Evolutionary conservation across 192 early-diverging fungal genomes (phyloP).

Genomic region (Coemansia brasiliensis): DNA sequence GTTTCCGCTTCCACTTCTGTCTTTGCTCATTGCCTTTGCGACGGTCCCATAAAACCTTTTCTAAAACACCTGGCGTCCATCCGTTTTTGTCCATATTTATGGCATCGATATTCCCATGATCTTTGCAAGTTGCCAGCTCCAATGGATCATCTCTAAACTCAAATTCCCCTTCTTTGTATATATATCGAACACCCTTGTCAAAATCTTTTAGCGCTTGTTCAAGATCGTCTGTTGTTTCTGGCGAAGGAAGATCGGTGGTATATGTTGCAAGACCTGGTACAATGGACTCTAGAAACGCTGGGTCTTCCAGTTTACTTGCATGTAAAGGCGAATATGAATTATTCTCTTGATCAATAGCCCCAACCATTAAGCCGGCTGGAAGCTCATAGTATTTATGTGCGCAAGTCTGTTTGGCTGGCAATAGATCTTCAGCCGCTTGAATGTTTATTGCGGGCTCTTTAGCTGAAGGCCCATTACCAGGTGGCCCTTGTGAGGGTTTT

Average conservation of each 20-base stretch:
- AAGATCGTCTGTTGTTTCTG: constrained; percentile 16
- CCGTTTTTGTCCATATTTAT: constrained; percentile 34
- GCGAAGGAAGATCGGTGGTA: background rate
- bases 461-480: too few relatives aligned
- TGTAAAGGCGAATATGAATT: constrained; percentile 17
- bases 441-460: too few relatives aligned
- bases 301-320: constrained; percentile 12
- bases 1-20: constrained; percentile 20
- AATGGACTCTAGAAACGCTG: constrained; percentile 26
- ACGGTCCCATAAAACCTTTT: constrained; percentile 35
- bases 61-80: constrained; percentile 31
- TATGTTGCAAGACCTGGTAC: constrained; percentile 14
- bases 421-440: too few relatives aligned
- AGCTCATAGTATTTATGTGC: constrained; percentile 24
- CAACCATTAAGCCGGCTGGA: constrained; percentile 37
- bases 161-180: constrained; percentile 38
- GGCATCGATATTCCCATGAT: background rate
- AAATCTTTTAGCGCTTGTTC: constrained; percentile 25
- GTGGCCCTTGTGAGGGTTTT: too few relatives aligned
- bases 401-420: too few relatives aligned
- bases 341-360: constrained; percentile 9
- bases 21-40: constrained; percentile 21
- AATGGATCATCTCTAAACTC: constrained; percentile 10
- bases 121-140: background rate
- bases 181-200: constrained; percentile 30